Percentiles rank a stretch among this genome's conserved stretches.
Evolutionary conservation across 2,329 filamentous ascomycete genomes (phyloP).

Genomic region (Penicillium thymicola): DNA sequence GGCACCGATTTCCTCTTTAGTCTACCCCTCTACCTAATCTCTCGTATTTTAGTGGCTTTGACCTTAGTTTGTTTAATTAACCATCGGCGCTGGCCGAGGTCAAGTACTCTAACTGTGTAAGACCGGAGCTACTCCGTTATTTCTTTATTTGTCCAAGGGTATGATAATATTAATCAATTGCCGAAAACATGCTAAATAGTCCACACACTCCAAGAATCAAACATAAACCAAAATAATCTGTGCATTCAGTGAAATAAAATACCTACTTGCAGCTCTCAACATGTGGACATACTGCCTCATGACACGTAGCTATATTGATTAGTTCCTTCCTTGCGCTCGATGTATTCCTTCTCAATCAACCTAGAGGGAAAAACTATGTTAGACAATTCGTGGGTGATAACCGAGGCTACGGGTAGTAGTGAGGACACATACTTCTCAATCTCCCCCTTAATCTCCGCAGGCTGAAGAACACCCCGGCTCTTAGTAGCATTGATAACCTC

Average conservation of each 20-base stretch:
- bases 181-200: neutral
- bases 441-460: conserved; percentile 89
- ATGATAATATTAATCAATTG: neutral
- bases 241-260: neutral
- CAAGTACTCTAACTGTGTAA: neutral
- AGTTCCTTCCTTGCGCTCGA: conserved; percentile 68
- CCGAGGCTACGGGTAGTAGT: no score
- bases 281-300: conserved; percentile 34
- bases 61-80: neutral
- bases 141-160: neutral
- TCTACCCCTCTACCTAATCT: neutral
- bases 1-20: neutral
- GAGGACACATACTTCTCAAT: conserved; percentile 73
- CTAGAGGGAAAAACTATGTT: conserved; percentile 42
- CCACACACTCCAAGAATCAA: neutral
- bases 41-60: neutral
- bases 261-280: conserved; percentile 2
- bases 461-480: conserved; percentile 79
- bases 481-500: conserved; percentile 92
- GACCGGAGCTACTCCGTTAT: conserved; percentile 1
- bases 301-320: conserved; percentile 69
- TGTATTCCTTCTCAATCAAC: conserved; percentile 89
- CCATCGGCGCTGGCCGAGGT: conserved; percentile 1
- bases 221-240: neutral
- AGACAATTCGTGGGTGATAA: neutral